Percentiles rank a stretch among this genome's conserved stretches.
These are phyloP conservation scores for Cubamyces lactineus DNA, from an alignment of 768 basidiomycete genomes.

Conservation along the genomic window DNA sequence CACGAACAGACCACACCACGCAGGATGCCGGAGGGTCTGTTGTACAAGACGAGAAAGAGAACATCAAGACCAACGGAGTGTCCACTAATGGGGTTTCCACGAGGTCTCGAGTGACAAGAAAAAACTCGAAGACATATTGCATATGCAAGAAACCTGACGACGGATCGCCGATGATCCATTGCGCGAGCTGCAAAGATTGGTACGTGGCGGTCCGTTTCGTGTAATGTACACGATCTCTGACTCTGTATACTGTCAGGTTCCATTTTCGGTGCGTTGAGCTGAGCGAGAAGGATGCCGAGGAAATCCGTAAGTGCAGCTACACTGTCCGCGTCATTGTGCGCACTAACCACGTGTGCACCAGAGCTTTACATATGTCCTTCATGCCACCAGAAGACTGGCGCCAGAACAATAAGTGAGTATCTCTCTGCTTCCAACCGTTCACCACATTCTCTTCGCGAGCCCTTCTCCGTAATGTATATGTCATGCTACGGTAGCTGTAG, in stretches of 20 bases:
- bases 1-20: background rate
- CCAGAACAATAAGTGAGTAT: conserved; percentile 79
- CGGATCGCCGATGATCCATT: conserved; percentile 81
- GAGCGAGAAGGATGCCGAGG: conserved; percentile 65
- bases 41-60: conserved; percentile 25
- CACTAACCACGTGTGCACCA: conserved; percentile 31
- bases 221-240: background rate
- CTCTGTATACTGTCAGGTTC: conserved; percentile 54
- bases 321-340: conserved; percentile 5
- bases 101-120: conserved; percentile 27
- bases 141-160: conserved; percentile 71
- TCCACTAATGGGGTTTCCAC: conserved; percentile 19
- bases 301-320: conserved; percentile 64
- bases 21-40: background rate
- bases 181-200: conserved; percentile 75
- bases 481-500: conserved; percentile 24
- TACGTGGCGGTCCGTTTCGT: conserved; percentile 34
- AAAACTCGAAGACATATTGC: conserved; percentile 49
- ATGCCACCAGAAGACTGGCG: conserved; percentile 64
- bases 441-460: background rate
- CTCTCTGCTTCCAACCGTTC: conserved; percentile 22
- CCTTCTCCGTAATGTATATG: conserved; percentile 35
- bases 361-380: conserved; percentile 61
- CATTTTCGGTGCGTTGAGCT: conserved; percentile 80
- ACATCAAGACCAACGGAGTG: conserved; percentile 21